A percentile compares a stretch with the other conserved stretches of the same genome.
These are phyloP conservation scores for Tricholoma terreum DNA, from an alignment of 768 basidiomycete species.

Conservation along the genomic window DNA sequence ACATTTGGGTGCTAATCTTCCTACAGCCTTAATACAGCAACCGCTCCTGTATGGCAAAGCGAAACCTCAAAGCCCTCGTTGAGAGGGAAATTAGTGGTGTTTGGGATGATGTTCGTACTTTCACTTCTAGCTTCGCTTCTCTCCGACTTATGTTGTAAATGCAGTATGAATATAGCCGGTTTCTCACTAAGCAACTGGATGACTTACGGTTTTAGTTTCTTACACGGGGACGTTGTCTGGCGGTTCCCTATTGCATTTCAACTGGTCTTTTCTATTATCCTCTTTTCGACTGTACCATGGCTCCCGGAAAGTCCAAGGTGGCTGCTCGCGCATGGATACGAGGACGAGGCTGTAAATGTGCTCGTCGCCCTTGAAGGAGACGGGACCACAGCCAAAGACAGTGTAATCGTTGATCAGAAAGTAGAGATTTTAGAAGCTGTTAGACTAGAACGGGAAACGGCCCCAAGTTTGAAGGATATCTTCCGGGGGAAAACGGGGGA, in stretches of 20 bases:
- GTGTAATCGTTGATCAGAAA: slow-evolving; percentile 35
- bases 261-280: slow-evolving; percentile 42
- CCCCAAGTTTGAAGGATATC: slow-evolving; percentile 41
- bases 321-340: slow-evolving; percentile 44
- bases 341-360: slow-evolving; percentile 39
- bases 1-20: background rate
- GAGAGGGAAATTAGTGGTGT: slow-evolving; percentile 47
- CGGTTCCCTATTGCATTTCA: slow-evolving; percentile 52
- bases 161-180: slow-evolving; percentile 48
- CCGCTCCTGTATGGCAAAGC: slow-evolving; percentile 51
- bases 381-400: slow-evolving; percentile 31
- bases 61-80: slow-evolving; percentile 47
- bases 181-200: slow-evolving; percentile 53
- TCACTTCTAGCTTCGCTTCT: background rate
- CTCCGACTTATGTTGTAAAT: background rate
- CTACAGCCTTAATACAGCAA: slow-evolving; percentile 44
- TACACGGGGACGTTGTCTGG: slow-evolving; percentile 42
- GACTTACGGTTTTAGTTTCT: slow-evolving; percentile 50
- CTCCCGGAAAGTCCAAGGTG: slow-evolving; percentile 48
- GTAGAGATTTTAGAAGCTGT: slow-evolving; percentile 45
- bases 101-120: slow-evolving; percentile 44
- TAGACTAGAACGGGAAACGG: slow-evolving; percentile 37
- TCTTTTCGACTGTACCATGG: slow-evolving; percentile 46
- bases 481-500: slow-evolving; percentile 39
- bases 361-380: slow-evolving; percentile 43